These are phyloP conservation scores for Nicotiana attenuata DNA, from an alignment of 257 asterid genomes.

Conservation along the genomic window DNA sequence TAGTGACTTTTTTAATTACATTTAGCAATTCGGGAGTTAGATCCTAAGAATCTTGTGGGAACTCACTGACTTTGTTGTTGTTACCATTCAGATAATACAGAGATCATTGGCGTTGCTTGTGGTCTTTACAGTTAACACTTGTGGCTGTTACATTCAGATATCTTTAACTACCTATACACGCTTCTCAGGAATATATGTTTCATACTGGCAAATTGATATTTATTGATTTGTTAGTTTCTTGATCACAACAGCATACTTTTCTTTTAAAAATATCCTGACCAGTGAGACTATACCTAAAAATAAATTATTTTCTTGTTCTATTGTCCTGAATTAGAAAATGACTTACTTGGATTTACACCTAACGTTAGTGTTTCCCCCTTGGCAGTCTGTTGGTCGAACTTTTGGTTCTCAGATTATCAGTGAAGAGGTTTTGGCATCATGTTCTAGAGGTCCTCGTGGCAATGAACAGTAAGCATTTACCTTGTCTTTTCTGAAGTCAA, in stretches of 20 bases:
- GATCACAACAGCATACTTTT: neutral
- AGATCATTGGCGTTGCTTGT: neutral
- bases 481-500: neutral
- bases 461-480: conserved; percentile 64
- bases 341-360: neutral
- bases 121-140: neutral
- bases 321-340: neutral
- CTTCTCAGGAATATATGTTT: neutral
- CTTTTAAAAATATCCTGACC: neutral
- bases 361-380: conserved; percentile 12
- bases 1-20: neutral
- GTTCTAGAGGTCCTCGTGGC: conserved; percentile 86
- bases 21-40: neutral
- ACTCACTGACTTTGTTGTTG: too few species aligned
- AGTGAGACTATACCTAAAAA: neutral
- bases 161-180: neutral
- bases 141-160: neutral
- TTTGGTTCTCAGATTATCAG: conserved; percentile 54
- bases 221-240: neutral
- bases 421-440: conserved; percentile 73
- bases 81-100: neutral
- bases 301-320: neutral
- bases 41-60: neutral
- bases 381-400: conserved; percentile 63
- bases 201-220: neutral